Conservation (phyloP, 148 eudicot species). For the Arctostaphylos glauca region DNA sequence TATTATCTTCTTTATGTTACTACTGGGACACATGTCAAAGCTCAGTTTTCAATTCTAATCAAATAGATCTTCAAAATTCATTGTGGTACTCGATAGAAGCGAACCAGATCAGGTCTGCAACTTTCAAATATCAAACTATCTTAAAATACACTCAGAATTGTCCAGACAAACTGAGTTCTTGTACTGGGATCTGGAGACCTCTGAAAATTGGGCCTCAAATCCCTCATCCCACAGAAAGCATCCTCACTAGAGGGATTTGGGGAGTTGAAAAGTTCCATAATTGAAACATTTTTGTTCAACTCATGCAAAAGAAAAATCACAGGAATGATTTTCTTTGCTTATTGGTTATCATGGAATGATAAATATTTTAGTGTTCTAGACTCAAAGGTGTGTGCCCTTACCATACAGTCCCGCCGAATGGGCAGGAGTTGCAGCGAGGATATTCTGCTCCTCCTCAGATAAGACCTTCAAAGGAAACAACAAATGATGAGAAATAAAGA, state of each 20-base stretch:
- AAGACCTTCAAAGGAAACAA: slow-evolving; percentile 46
- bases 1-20: not conserved
- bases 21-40: not conserved
- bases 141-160: not conserved
- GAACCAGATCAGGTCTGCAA: not conserved
- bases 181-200: not conserved
- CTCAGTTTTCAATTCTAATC: not conserved
- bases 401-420: slow-evolving; percentile 92
- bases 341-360: not conserved
- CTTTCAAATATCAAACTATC: not conserved
- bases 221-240: slow-evolving; percentile 7
- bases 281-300: not conserved
- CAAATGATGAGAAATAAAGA: slow-evolving; percentile 1
- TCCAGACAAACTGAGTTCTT: not conserved
- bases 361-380: slow-evolving; percentile 4
- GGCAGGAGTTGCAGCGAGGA: slow-evolving; percentile 86
- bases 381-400: slow-evolving; percentile 23
- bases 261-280: not conserved
- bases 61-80: not conserved
- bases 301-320: not conserved
- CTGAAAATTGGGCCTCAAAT: not conserved
- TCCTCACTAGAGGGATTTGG: not conserved
- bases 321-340: not conserved
- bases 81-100: not conserved
- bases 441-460: slow-evolving; percentile 71